Percentiles rank a stretch among this genome's conserved stretches.
phyloP scores from a whole-genome alignment of 768 basidiomycete species.

The Mycena haematopus region DNA sequence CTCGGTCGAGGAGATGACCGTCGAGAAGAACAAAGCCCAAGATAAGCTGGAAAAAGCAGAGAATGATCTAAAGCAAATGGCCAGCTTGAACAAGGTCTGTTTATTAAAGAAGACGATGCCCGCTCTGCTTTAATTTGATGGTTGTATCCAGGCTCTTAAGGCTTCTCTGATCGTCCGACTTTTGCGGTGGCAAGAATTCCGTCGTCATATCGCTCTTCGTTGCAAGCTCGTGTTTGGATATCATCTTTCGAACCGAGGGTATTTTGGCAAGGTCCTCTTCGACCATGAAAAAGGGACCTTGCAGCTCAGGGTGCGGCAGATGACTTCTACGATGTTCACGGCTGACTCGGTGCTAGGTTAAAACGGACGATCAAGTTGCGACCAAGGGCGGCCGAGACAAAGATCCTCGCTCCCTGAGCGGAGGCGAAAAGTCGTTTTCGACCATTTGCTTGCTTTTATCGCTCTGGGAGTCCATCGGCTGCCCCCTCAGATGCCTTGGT shows the following conservation, averaged over 20 bases:
- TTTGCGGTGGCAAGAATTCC: conserved; percentile 84
- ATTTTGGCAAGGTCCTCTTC: conserved; percentile 89
- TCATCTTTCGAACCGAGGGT: conserved; percentile 85
- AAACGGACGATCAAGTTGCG: conserved; percentile 79
- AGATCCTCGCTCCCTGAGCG: conserved; percentile 85
- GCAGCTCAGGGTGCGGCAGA: conserved; percentile 58
- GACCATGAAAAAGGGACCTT: conserved; percentile 74
- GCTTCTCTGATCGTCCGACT: conserved; percentile 70
- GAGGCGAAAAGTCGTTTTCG: conserved; percentile 96
- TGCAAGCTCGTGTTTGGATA: conserved; percentile 84
- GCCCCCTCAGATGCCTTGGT: conserved; percentile 93
- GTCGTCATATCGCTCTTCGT: conserved; percentile 86
- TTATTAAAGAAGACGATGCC: background rate
- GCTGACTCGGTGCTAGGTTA: conserved; percentile 53
- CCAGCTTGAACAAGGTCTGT: conserved; percentile 67
- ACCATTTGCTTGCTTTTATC: conserved; percentile 94
- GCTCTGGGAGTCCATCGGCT: conserved; percentile 94
- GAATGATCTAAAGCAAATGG: conserved; percentile 67
- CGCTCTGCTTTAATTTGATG: background rate
- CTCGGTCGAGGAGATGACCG: conserved; percentile 77
- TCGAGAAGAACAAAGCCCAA: conserved; percentile 70
- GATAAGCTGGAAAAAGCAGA: conserved; percentile 64
- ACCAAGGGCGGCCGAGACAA: conserved; percentile 74
- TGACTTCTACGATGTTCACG: background rate
- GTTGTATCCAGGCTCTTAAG: conserved; percentile 60